Base-by-base conservation (phyloP, 371 early-diverging fungal genomes). In the Mortierella polycephala region DNA sequence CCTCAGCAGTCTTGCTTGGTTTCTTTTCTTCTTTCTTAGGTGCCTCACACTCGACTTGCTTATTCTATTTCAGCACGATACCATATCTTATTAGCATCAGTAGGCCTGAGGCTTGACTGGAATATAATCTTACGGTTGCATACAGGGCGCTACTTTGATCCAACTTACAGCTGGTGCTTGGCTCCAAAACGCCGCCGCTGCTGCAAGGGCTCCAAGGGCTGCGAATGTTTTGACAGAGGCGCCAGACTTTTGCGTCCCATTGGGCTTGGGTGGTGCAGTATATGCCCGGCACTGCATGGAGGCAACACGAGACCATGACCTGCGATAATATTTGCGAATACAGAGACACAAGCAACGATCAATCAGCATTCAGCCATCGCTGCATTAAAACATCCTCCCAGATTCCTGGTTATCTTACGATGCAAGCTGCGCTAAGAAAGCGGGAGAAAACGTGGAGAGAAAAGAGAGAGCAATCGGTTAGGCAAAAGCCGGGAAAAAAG, bases 171-270 rank as follows among this genome's bases (percentile, higher is more conserved):
- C 67, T 21, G 75, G 70, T 40, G 57, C 44, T 44, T 75, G 75
- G 37, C 71, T 70, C 75, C 75, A 75, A 60, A 64, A 75, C 16
- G 67, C 71, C 39, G 70, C 75, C 7, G 55, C 67, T 14, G 67
- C 71, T 16, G 71, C 67, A 40, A 53, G 49, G 37, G 62, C 58
- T 39, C 65, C 66, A 7, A 75, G 58, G 40, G 51, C 58, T 12
- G 70, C 53, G 41, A 75, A 64, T 0, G 66, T 20, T 53, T 61
- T 56, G 10, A 18, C 21, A 11, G 71, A 66, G 14, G 47, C 46
- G 13, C 61, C 57, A 9, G 74, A 63, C 37, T n/a, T 52, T 16
- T 61, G 55, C 12, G 64, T 39, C 3, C 44, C 56, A 13, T 47
- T 49, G 13, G 64, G 5, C 9, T 23, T 23, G 21, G 66, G 10